These are phyloP conservation scores for Eremochloa ophiuroides DNA, from an alignment of 176 grass and related monocot species.

Conservation along the genomic window DNA sequence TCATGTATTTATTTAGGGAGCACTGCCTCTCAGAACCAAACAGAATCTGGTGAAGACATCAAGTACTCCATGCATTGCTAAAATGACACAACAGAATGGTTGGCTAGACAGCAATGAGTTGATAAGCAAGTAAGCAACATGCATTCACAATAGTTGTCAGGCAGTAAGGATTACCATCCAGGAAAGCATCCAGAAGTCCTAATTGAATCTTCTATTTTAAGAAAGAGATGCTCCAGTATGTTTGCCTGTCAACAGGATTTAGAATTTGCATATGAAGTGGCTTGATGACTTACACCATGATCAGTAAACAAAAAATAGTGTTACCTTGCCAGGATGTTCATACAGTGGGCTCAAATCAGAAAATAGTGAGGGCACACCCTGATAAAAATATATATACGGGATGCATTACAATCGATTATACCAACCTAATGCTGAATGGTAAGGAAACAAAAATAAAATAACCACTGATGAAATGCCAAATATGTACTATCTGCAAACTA, in stretches of 20 bases:
- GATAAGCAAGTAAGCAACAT: background rate
- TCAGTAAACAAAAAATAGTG: conserved; percentile 18
- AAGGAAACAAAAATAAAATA: background rate
- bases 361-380: conserved; percentile 97
- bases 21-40: background rate
- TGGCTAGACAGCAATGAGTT: background rate
- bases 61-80: conserved; percentile 6
- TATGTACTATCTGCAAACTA: background rate
- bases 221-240: conserved; percentile 91
- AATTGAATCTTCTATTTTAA: conserved; percentile 83
- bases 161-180: conserved; percentile 72
- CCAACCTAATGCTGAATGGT: background rate
- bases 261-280: background rate
- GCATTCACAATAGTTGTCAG: background rate
- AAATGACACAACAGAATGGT: conserved; percentile 7
- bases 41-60: background rate
- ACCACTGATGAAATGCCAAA: background rate
- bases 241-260: conserved; percentile 51
- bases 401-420: conserved; percentile 6
- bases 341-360: conserved; percentile 93
- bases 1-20: background rate
- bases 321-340: conserved; percentile 88
- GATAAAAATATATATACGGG: conserved; percentile 9
- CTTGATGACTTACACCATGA: background rate
- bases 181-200: conserved; percentile 81